Conservation (phyloP, 768 basidiomycete species). For the Suillus subluteus region DNA sequence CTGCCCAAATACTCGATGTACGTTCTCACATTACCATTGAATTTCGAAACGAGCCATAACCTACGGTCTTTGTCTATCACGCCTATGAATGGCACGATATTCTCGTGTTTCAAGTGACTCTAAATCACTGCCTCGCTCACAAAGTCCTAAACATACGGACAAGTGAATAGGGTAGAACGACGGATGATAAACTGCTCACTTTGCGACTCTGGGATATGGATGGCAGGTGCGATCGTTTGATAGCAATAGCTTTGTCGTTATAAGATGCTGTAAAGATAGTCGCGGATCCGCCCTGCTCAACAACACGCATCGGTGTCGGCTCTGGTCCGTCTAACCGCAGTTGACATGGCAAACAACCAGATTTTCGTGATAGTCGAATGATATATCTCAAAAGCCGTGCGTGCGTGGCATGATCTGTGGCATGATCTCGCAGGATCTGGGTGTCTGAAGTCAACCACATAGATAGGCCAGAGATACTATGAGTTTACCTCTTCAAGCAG, state of each 20-base stretch:
- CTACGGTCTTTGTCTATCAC: conserved; percentile 14
- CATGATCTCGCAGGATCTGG: conserved; percentile 22
- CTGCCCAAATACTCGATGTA: conserved; percentile 5
- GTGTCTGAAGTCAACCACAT: background rate
- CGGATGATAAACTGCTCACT: background rate
- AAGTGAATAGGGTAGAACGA: background rate
- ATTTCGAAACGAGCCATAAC: conserved; percentile 29
- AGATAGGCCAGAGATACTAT: conserved; percentile 1
- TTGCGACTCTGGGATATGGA: background rate
- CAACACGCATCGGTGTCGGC: background rate
- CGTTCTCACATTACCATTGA: conserved; percentile 23
- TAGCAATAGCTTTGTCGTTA: conserved; percentile 21
- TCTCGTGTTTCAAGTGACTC: conserved; percentile 27
- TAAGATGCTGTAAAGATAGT: conserved; percentile 23
- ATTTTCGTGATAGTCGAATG: conserved; percentile 35
- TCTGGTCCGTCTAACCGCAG: conserved; percentile 3
- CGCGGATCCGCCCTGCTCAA: conserved; percentile 24
- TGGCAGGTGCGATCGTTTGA: conserved; percentile 23
- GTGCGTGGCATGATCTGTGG: conserved; percentile 16
- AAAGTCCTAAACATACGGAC: conserved; percentile 20
- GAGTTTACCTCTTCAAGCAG: conserved; percentile 25
- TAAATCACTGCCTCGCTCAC: conserved; percentile 33
- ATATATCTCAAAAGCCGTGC: conserved; percentile 18
- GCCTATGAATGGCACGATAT: conserved; percentile 32
- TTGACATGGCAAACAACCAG: conserved; percentile 22